Percentiles rank a stretch among this genome's conserved stretches.
Conservation (phyloP, 2,329 filamentous ascomycete genomes). For the Knufia fluminis region DNA sequence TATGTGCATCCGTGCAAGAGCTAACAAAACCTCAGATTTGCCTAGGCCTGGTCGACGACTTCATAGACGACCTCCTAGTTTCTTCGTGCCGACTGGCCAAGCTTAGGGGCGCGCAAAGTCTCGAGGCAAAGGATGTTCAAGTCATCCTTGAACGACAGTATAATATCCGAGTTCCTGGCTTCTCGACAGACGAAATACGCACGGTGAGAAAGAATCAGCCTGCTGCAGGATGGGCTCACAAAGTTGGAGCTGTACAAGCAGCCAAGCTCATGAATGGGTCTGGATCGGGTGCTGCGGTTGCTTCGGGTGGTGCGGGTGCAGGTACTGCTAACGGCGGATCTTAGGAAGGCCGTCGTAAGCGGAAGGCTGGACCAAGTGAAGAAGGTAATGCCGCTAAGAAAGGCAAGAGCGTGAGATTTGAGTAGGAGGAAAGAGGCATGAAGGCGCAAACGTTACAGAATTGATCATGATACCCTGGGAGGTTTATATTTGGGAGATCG, state of each 20-base stretch:
- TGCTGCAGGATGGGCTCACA: constrained; percentile 79
- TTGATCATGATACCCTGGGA: not conserved
- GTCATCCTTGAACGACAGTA: constrained; percentile 75
- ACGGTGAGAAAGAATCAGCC: constrained; percentile 92
- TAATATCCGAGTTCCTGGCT: constrained; percentile 88
- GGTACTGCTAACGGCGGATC: constrained; percentile 1
- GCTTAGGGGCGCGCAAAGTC: constrained; percentile 76
- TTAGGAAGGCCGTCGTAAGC: constrained; percentile 3
- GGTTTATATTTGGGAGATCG: not conserved
- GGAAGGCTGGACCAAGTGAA: not conserved
- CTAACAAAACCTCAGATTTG: constrained; percentile 54
- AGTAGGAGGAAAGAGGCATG: not conserved
- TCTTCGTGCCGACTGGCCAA: constrained; percentile 86
- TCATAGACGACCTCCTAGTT: constrained; percentile 84
- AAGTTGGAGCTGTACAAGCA: constrained; percentile 90
- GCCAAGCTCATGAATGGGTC: constrained; percentile 21
- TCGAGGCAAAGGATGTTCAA: constrained; percentile 82
- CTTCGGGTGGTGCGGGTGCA: not conserved
- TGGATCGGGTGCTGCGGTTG: not conserved
- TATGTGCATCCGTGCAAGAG: constrained; percentile 4
- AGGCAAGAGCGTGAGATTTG: not conserved
- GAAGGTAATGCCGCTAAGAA: not conserved
- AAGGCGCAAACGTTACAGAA: not conserved
- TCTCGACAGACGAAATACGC: constrained; percentile 85
- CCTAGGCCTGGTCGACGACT: constrained; percentile 82